phyloP scores from a whole-genome alignment of 129 eudicot genomes.

The Solidago caesia region DNA sequence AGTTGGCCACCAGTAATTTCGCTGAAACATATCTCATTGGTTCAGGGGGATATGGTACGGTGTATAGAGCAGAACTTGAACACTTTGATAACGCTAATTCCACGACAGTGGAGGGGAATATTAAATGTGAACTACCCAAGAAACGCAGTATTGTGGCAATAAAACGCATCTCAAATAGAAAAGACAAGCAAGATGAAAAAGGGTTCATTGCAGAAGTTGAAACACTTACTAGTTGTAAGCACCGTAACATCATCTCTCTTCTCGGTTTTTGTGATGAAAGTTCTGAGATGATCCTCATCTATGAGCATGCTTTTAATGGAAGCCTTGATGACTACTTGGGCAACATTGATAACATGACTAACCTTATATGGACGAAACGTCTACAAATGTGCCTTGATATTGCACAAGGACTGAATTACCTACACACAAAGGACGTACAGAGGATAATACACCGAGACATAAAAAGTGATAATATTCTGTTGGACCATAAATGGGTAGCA shows the following conservation, averaged over 20 bases:
- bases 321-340: background rate
- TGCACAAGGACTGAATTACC: background rate
- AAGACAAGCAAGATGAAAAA: background rate
- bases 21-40: background rate
- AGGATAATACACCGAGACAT: slow-evolving; percentile 62
- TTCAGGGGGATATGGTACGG: background rate
- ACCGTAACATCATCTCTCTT: too few species aligned
- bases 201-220: too few species aligned
- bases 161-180: background rate
- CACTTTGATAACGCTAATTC: background rate
- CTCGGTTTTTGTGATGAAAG: too few species aligned
- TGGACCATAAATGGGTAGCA: slow-evolving; percentile 44
- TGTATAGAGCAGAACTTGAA: background rate
- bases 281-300: background rate
- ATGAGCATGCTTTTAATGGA: background rate
- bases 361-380: background rate
- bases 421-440: background rate
- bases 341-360: background rate
- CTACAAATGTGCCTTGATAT: too few species aligned
- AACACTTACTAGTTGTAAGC: too few species aligned
- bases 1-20: background rate
- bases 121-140: background rate
- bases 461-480: slow-evolving; percentile 57
- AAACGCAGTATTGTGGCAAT: background rate
- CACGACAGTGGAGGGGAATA: background rate